Base-by-base conservation (phyloP, 2,329 filamentous ascomycete genomes). In the Fusarium clavum region DNA sequence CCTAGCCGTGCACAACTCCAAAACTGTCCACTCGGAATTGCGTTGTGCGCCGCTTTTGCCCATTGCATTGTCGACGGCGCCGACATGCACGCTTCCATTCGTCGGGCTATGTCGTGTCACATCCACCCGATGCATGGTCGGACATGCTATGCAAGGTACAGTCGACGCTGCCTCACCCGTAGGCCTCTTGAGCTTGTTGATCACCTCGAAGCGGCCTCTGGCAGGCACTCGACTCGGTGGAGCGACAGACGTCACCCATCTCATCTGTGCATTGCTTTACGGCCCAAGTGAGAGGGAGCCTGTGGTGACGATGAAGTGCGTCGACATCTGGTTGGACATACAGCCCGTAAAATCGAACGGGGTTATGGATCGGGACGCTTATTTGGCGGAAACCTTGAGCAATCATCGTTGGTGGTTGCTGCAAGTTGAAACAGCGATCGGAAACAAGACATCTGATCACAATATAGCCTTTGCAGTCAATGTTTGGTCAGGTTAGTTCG, bases 51-150 rank as follows among this genome's bases (percentile, higher is more conserved):
- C 57, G 55, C 58, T 44, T 61, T 51, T 47, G 34, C 41, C 55
- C 51, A 47, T 68, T 45, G 30, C 51, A 63, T 55, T 57, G 38
- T 70, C 58, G 70, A 61, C 56, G 57, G 58, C 64, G 61, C 68
- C 57, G 71, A 74, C 43, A 67, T 77, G 74, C 75, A 76, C 75
- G 73, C 73, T 74, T 64, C 72, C 73, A 78, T 78, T 77, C 71
- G 75, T 61, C 64, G 67, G 70, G 67, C 60, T 68, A 70, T 69
- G 70, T 73, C 62, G 73, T 76, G 64, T 77, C 74, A 75, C 74
- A 75, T 74, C 72, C 71, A 67, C 60, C 63, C 64, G 67, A 72
- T 66, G 67, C 62, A 74, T 67, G 51, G 51, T 64, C 57, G 55
- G 64, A 60, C 49, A 57, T 61, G 65, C 73, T 73, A 75, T 75